Percentiles rank a stretch among this genome's conserved stretches.
phyloP scores from a whole-genome alignment of 2,329 filamentous ascomycete species.

The Botrytis porri region DNA sequence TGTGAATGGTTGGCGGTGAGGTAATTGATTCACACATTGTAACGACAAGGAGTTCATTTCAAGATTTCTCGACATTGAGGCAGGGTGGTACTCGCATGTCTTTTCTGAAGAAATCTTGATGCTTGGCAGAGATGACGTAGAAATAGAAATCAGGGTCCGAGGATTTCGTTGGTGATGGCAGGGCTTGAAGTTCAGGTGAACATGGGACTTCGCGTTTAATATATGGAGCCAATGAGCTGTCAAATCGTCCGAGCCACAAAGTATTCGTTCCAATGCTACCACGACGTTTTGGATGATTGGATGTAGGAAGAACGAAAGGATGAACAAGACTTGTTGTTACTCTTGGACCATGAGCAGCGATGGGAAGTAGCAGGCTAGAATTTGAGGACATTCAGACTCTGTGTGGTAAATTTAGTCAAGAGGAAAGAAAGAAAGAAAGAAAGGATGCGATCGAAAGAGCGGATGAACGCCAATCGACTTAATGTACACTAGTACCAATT shows the following conservation, averaged over 20 bases:
- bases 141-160: neutral
- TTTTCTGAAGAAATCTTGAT: neutral
- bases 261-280: neutral
- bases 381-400: neutral
- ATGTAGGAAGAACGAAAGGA: neutral
- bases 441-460: neutral
- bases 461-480: neutral
- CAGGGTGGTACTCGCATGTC: neutral
- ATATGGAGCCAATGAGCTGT: slow-evolving; percentile 19
- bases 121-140: slow-evolving; percentile 14
- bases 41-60: neutral
- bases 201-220: neutral
- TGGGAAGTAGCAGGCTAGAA: neutral
- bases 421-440: too few relatives aligned
- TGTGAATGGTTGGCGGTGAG: slow-evolving; percentile 15
- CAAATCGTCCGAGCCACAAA: neutral
- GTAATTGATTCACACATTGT: neutral
- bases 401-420: too few relatives aligned
- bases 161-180: neutral
- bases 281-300: neutral
- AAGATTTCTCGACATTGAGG: neutral
- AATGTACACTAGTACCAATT: fast-evolving
- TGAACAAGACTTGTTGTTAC: neutral
- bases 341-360: neutral
- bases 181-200: neutral